These are phyloP conservation scores for Patellifolia procumbens DNA, from an alignment of 179 eudicot genomes.

Conservation along the genomic window DNA sequence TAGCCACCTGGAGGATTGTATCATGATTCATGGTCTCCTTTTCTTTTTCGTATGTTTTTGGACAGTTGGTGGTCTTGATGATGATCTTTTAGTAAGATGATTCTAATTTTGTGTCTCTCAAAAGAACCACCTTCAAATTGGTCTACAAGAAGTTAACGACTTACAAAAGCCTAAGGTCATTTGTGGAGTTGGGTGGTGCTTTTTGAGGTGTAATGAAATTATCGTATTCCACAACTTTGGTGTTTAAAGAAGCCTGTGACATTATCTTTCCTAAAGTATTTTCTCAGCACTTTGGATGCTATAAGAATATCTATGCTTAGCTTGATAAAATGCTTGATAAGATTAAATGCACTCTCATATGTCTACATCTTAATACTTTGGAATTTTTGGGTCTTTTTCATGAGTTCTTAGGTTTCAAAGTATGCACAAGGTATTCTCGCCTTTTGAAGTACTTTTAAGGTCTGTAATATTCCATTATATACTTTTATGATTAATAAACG, in stretches of 20 bases:
- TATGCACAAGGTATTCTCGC: too few species aligned
- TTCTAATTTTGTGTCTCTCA: background rate
- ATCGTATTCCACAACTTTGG: background rate
- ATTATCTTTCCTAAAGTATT: background rate
- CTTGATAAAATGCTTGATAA: too few species aligned
- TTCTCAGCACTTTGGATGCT: background rate
- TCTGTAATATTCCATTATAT: too few species aligned
- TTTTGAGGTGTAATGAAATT: background rate
- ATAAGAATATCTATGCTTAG: too few species aligned
- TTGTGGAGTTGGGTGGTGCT: background rate
- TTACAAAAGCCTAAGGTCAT: background rate
- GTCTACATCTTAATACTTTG: too few species aligned
- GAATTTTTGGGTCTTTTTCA: too few species aligned
- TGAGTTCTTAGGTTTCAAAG: too few species aligned
- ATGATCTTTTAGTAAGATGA: background rate
- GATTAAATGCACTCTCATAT: too few species aligned
- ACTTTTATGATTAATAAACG: too few species aligned
- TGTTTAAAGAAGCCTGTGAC: background rate
- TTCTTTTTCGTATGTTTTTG: background rate
- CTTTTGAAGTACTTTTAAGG: too few species aligned
- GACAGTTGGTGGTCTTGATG: background rate
- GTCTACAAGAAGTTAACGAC: background rate
- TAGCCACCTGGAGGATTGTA: background rate
- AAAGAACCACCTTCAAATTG: slow-evolving; percentile 8
- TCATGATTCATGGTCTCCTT: background rate